phyloP scores from a whole-genome alignment of 75 land plant species.

The Chamaecyparis obtusa region DNA sequence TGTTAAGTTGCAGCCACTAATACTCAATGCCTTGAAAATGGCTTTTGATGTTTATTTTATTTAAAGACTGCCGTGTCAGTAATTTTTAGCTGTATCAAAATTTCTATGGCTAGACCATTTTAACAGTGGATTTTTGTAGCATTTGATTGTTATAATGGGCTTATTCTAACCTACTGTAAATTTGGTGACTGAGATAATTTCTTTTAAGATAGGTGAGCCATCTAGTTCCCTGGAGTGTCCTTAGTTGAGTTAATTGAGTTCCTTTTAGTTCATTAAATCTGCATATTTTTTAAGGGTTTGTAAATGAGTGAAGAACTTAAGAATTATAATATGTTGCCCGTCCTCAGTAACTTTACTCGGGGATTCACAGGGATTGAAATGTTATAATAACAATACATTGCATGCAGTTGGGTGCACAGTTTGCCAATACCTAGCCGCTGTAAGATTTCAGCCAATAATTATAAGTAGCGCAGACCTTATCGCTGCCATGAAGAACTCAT shows the following conservation, averaged over 20 bases:
- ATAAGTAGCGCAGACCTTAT: background rate
- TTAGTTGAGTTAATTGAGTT: no score
- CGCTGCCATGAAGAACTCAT: background rate
- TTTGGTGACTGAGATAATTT: background rate
- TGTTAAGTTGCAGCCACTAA: no score
- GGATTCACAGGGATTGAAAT: background rate
- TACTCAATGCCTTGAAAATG: background rate
- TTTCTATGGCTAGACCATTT: background rate
- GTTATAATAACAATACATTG: background rate
- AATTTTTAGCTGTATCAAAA: background rate
- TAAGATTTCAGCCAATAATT: background rate
- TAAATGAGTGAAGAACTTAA: no score
- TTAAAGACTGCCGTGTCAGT: background rate
- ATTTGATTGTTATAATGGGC: background rate
- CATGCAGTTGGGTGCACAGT: background rate
- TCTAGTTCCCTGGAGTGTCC: background rate
- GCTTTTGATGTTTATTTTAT: background rate
- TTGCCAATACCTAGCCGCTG: background rate
- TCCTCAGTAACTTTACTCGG: background rate
- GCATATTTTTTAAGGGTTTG: no score
- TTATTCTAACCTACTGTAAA: background rate
- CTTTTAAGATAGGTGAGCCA: background rate
- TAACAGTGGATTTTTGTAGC: background rate
- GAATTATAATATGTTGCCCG: no score
- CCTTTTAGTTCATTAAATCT: no score